phyloP scores from a whole-genome alignment of 2,329 filamentous ascomycete genomes.

The Venturia asperata region DNA sequence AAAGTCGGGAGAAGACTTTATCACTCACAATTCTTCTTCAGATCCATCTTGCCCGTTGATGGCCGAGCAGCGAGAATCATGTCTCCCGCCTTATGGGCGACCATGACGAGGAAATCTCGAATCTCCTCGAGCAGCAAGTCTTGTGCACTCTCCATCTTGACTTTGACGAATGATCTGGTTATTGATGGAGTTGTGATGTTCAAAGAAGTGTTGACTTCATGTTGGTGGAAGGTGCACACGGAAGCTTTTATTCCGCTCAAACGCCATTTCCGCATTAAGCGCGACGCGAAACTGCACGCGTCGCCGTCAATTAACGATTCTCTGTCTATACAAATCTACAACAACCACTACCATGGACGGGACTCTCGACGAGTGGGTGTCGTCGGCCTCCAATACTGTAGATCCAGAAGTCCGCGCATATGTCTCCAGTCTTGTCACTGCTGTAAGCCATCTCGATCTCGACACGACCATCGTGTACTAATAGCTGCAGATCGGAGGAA shows the following conservation, averaged over 20 bases:
- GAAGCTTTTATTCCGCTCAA: not conserved
- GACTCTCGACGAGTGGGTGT: constrained; percentile 38
- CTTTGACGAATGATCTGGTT: not conserved
- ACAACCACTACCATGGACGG: constrained; percentile 19
- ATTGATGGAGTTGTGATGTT: not conserved
- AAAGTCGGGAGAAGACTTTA: not conserved
- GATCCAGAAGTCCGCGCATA: constrained; percentile 91
- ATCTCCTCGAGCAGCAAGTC: constrained; percentile 36
- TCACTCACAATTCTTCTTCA: constrained; percentile 42
- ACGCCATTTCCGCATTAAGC: not conserved
- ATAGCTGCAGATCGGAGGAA: constrained; percentile 68
- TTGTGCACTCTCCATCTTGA: constrained; percentile 6
- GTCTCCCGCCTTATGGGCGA: constrained; percentile 40
- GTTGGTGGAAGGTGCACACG: not conserved
- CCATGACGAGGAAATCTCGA: constrained; percentile 41
- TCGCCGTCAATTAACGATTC: not conserved
- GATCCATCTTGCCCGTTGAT: constrained; percentile 35
- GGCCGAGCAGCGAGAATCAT: constrained; percentile 42
- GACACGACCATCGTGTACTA: not conserved
- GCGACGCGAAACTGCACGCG: not conserved
- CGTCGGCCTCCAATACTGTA: constrained; percentile 40
- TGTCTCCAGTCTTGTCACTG: constrained; percentile 87
- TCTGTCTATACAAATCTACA: not conserved
- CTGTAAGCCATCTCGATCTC: constrained; percentile 50
- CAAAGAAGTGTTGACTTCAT: not conserved